Conservation (phyloP, 2,329 filamentous ascomycete genomes). For the Alternaria panax region DNA sequence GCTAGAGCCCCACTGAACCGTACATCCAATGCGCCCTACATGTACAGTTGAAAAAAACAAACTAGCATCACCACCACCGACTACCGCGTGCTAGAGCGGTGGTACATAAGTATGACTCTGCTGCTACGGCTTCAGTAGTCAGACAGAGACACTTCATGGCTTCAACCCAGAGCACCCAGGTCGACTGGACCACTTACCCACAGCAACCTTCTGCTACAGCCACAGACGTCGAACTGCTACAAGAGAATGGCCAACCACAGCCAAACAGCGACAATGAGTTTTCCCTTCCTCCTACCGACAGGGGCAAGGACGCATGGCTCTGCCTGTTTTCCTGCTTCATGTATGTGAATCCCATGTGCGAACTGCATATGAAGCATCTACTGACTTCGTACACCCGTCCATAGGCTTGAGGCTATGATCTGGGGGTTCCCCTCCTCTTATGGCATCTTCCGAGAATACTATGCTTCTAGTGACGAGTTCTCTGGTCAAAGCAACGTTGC, state of each 20-base stretch:
- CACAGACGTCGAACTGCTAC: conserved; percentile 27
- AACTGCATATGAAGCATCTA: background rate
- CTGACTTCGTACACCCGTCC: background rate
- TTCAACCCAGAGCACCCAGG: conserved; percentile 18
- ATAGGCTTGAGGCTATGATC: conserved; percentile 60
- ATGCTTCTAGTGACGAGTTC: conserved; percentile 40
- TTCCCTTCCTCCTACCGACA: conserved; percentile 39
- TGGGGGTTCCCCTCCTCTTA: conserved; percentile 45
- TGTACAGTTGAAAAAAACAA: conserved; percentile 16
- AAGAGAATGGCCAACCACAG: conserved; percentile 9
- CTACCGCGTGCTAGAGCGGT: background rate
- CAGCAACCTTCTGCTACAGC: conserved; percentile 16
- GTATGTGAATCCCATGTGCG: background rate
- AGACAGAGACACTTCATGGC: conserved; percentile 20
- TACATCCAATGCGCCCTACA: conserved; percentile 29
- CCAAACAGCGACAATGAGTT: conserved; percentile 33
- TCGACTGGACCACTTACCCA: conserved; percentile 23
- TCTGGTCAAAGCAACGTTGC: conserved; percentile 42
- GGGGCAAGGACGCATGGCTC: conserved; percentile 42
- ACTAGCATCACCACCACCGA: conserved; percentile 2
- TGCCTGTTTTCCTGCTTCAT: conserved; percentile 54
- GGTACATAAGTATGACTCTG: background rate
- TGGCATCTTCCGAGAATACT: conserved; percentile 47
- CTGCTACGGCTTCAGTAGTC: background rate
- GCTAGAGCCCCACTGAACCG: conserved; percentile 1